Evolutionary conservation across 345 rosid species (phyloP), one percentile per base, ranked within the genome.

Genomic region (Salix caprea): DNA sequence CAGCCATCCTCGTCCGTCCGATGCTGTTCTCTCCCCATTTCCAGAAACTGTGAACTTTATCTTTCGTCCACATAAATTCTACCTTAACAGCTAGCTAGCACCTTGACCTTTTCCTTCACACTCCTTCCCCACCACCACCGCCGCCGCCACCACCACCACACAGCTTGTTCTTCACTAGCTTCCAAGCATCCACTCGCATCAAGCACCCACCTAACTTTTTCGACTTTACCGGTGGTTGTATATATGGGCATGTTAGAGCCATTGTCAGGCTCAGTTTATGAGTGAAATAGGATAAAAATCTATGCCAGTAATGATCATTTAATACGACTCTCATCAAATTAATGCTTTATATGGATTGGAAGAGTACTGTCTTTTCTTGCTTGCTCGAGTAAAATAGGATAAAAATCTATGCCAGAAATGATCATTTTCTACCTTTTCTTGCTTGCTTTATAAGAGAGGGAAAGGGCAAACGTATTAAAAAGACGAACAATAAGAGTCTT

Each of bases 1-100:
- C 73, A 60, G 8, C 73, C 73, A 70, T 23, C 28, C 19, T 14
- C 39, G 12, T 32, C 66, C 13, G 37, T 39, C 61, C 42, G 46
- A 13, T 77, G 75, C 81, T 80, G 42, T 69, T 78, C 66, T 12
- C 72, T 65, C 64, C 73, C 78, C 77, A 50, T 78, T 66, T 19
- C 62, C 75, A 81, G 85, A 79, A 76, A 75, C 32, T 42, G 24
- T 67, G 36, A 28, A 4, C 36, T 37, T 48, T 21, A 4, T 54
- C 70, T 54, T 16, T 48, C 73, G 60, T 74, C 81, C 78, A 68
- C 82, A 75, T 74, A 65, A 36, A 61, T 71, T 73, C 69, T 60
- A 60, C 68, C 74, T 58, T 24, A 24, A 80, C 84, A 85, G 86
- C 86, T 82, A 64, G 75, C 83, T 82, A 64, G 75, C 83, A 78